Base-by-base conservation (phyloP, 1,284 basidiomycete species). In the Cutaneotrichosporon dermatis region DNA sequence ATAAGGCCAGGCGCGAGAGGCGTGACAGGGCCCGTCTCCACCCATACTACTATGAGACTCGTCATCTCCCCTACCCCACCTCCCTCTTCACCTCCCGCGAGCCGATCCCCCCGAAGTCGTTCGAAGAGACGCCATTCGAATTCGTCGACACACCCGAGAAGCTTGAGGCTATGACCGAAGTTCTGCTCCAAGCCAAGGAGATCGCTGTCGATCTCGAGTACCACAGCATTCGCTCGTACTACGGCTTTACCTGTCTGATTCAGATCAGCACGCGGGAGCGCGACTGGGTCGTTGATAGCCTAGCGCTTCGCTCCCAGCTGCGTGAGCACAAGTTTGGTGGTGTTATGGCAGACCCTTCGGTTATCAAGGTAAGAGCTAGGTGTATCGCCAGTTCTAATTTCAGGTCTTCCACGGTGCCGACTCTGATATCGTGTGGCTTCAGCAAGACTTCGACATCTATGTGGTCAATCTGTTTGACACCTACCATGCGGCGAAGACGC, bases 381-480 rank as follows among this genome's bases (percentile, higher is more conserved):
- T 13, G 9, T 12, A 34, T 43, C 41, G 4, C 7, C n/a, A 39
- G 8, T 40, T 1, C 36, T 36, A 4, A 25, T 40, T 6, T 7
- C 60, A 90, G 89, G 87, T 94, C 4, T 86, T 97, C 63, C 95
- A 99, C 75, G 95, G 96, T 13, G 92, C 95, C 2, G 90, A 94
- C 52, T 91, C 88, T 64, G 95, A 99, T 74, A 87, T 99, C 25
- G 80, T 93, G 6, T 99, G 95, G 95, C 83, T 99, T 12, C 94
- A 99, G 75, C 89, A 92, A 74, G 89, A 99, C 74, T 92, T 98
- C 73, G 91, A 90, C 55, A 74, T 98, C 3, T 98, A 93, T 76
- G 82, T 98, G 50, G 93, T 99, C 62, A 91, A 92, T 63, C 79
- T 99, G 8, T 99, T 98, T 73, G 95, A 99, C 74, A 99, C 96